Base-by-base conservation (phyloP, 495 filamentous ascomycete genomes). In the Neurospora sp. region DNA sequence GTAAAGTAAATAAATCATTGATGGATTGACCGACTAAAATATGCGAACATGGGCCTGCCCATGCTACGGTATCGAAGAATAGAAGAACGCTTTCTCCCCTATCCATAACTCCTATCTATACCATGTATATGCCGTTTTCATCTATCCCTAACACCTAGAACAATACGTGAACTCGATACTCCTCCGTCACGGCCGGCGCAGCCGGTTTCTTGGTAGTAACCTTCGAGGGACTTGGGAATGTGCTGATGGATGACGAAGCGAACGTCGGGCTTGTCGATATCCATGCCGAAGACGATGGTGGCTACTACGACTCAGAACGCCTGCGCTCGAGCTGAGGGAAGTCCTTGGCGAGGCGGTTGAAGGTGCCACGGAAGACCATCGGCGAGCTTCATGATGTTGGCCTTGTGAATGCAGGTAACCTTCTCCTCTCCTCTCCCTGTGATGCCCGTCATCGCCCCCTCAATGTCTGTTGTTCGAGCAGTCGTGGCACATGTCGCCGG, bases 301-400 rank as follows among this genome's bases (percentile, higher is more conserved):
- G 96, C 96, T 35, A 99, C 96, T 37, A 99, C 95, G 41, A 98
- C 93, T 74, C 54, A 66, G 27, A 37, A 66, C 27, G 7, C 27
- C 54, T 96, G 72, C 91, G 90, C 86, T 97, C 93, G 73, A 99
- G 85, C 40, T 93, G 94, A 66, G 96, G 94, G 84, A 94, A 98
- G 80, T 97, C 92, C 84, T 94, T 91, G 70, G 94, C 93, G 76
- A 96, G 90, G 77, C 90, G 89, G 85, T 97, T 92, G 89, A 98
- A 96, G 69, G 96, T 99, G 84, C 91, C 93, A 80, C 96, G 92
- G 91, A 99, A 99, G 91, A 85, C 96, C 96, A 79, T 98, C 96
- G 83, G 94, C 95, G 70, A 99, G 88, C 88, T 99, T 98, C 96
- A 99, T 99, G 86, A 99, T 99, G 87, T 98, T 99, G 80, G 96